Percentiles rank a stretch among this genome's conserved stretches.
Conservation (phyloP, 495 filamentous ascomycete genomes). For the Clavariopsis aquatica region DNA sequence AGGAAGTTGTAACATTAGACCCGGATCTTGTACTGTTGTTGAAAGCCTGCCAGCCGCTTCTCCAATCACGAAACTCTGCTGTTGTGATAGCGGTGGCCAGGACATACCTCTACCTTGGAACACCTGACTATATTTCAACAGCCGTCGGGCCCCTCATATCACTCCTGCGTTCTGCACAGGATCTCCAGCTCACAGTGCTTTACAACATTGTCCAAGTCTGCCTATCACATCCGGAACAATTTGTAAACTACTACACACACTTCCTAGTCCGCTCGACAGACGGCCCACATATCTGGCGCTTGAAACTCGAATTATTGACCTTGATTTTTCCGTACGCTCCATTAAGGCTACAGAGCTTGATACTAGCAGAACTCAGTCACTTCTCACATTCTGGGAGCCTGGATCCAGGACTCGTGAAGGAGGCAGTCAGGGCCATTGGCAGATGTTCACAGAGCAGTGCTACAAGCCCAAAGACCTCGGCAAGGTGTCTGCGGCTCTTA, state of each 20-base stretch:
- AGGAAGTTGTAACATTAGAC: conserved; percentile 63
- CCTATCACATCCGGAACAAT: conserved; percentile 67
- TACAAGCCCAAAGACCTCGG: conserved; percentile 40
- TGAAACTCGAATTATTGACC: conserved; percentile 89
- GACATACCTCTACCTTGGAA: conserved; percentile 80
- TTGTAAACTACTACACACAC: conserved; percentile 80
- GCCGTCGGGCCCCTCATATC: conserved; percentile 83
- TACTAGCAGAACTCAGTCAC: conserved; percentile 89
- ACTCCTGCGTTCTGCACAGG: conserved; percentile 76
- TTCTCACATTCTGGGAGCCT: conserved; percentile 68
- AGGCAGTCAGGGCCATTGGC: conserved; percentile 88
- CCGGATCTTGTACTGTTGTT: conserved; percentile 82
- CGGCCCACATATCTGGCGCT: conserved; percentile 76
- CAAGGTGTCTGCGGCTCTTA: conserved; percentile 76
- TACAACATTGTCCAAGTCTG: conserved; percentile 92
- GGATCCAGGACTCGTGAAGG: conserved; percentile 77
- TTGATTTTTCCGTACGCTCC: conserved; percentile 84
- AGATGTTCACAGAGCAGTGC: conserved; percentile 79
- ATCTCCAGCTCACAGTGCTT: conserved; percentile 84
- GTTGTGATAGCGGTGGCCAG: conserved; percentile 86
- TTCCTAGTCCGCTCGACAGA: conserved; percentile 84
- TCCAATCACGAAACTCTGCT: conserved; percentile 89
- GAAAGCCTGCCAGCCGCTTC: conserved; percentile 74
- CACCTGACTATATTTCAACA: conserved; percentile 65
- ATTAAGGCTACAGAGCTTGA: conserved; percentile 73